phyloP scores from a whole-genome alignment of 768 basidiomycete species.

The Coprinellus aureogranulatus region DNA sequence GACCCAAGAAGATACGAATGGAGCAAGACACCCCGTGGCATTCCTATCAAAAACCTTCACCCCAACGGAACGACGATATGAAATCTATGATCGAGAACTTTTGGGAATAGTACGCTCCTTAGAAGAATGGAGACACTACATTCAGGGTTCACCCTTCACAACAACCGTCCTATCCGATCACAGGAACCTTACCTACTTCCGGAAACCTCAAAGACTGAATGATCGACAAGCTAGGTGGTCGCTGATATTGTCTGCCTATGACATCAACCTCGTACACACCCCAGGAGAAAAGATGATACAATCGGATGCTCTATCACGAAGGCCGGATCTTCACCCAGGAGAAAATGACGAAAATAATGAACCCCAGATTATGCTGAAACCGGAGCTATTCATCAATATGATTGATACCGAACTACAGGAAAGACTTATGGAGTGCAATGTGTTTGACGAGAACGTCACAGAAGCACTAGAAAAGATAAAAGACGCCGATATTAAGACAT shows the following conservation, averaged over 20 bases:
- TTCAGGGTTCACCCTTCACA: background rate
- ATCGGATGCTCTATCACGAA: constrained; percentile 16
- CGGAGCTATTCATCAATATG: constrained; percentile 12
- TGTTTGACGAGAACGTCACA: constrained; percentile 4
- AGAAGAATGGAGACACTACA: constrained; percentile 11
- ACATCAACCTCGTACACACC: constrained; percentile 30
- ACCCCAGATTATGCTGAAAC: constrained; percentile 9
- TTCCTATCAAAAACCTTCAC: constrained; percentile 20
- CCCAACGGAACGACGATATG: constrained; percentile 19
- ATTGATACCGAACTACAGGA: constrained; percentile 8
- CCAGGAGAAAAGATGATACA: constrained; percentile 16
- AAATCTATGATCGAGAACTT: constrained; percentile 23
- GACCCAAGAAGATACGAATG: constrained; percentile 23
- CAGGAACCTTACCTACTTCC: constrained; percentile 2
- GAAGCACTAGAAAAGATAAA: constrained; percentile 4
- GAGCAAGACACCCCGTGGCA: constrained; percentile 31
- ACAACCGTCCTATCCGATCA: background rate
- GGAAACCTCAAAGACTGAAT: constrained; percentile 24
- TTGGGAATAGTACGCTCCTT: constrained; percentile 1
- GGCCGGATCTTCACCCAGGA: constrained; percentile 14
- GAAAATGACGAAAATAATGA: constrained; percentile 16
- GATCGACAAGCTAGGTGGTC: constrained; percentile 21
- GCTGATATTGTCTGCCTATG: constrained; percentile 28
- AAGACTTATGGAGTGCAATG: background rate
- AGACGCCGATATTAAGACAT: background rate